These are phyloP conservation scores for Barbatosphaeria neglecta DNA, from an alignment of 495 filamentous ascomycete genomes.

Conservation along the genomic window DNA sequence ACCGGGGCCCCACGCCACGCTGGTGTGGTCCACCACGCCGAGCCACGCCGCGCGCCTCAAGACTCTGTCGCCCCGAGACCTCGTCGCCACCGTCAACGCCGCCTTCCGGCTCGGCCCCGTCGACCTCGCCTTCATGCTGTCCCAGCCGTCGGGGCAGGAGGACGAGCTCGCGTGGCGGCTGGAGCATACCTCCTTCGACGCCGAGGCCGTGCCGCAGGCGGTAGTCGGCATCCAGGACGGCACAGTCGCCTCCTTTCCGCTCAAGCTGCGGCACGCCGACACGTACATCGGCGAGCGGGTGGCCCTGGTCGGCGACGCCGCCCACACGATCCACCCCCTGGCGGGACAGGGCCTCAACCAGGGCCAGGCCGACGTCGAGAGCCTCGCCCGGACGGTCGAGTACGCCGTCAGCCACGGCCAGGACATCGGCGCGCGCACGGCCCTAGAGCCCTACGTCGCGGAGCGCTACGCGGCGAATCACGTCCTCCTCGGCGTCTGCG, in stretches of 20 bases:
- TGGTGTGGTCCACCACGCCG: slow-evolving; percentile 90
- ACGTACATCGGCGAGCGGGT: slow-evolving; percentile 83
- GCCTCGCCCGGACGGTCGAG: slow-evolving; percentile 59
- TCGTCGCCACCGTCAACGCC: slow-evolving; percentile 82
- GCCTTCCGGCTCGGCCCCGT: slow-evolving; percentile 73
- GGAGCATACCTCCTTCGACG: slow-evolving; percentile 49
- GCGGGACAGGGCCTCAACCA: slow-evolving; percentile 94
- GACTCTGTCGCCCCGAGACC: slow-evolving; percentile 54
- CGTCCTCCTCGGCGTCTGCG: slow-evolving; percentile 74
- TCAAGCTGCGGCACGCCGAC: slow-evolving; percentile 81
- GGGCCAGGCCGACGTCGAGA: slow-evolving; percentile 75
- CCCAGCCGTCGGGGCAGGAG: slow-evolving; percentile 46
- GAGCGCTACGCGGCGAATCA: slow-evolving; percentile 77
- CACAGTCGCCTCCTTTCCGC: slow-evolving; percentile 79
- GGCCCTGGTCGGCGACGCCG: slow-evolving; percentile 85
- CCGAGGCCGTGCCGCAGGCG: slow-evolving; percentile 28
- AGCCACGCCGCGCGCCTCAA: slow-evolving; percentile 70
- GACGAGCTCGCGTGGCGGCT: slow-evolving; percentile 75
- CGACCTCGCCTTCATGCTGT: slow-evolving; percentile 73
- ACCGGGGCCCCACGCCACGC: slow-evolving; percentile 65
- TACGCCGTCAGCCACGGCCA: slow-evolving; percentile 65
- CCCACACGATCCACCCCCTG: slow-evolving; percentile 88
- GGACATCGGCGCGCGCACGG: slow-evolving; percentile 65
- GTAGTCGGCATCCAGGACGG: slow-evolving; percentile 62
- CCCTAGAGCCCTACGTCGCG: slow-evolving; percentile 64